phyloP scores from a whole-genome alignment of 2,329 filamentous ascomycete species.

The Fusarium abutilonis region DNA sequence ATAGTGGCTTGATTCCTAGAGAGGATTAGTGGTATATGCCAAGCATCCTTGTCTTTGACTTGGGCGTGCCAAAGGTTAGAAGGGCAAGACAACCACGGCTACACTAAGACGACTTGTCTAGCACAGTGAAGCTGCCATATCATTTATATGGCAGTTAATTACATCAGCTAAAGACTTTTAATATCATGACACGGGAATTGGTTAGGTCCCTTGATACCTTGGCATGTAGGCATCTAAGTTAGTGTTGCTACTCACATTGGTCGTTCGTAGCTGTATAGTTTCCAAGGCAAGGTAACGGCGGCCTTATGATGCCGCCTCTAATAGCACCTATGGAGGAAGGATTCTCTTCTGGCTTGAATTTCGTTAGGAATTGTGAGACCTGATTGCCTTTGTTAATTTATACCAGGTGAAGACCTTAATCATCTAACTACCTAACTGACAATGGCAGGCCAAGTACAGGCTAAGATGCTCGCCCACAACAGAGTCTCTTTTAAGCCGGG shows the following conservation, averaged over 20 bases:
- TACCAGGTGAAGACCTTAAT: neutral
- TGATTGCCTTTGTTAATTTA: neutral
- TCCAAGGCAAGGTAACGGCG: too few relatives aligned
- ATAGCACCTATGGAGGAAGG: neutral
- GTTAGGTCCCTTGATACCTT: too few relatives aligned
- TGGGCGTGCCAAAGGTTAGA: neutral
- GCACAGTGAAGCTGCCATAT: neutral
- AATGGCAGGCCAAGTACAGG: constrained; percentile 5
- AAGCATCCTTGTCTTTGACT: constrained; percentile 29
- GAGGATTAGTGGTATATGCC: constrained; percentile 30
- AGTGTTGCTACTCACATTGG: too few relatives aligned
- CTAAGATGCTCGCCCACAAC: constrained; percentile 13
- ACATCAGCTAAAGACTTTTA: too few relatives aligned
- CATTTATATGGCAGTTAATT: too few relatives aligned
- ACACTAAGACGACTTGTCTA: constrained; percentile 4
- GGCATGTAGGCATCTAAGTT: too few relatives aligned
- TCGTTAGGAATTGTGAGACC: too few relatives aligned
- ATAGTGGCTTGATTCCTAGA: constrained; percentile 25
- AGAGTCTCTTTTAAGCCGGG: constrained; percentile 19
- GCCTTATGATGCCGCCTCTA: too few relatives aligned
- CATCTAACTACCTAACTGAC: neutral
- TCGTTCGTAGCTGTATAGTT: too few relatives aligned
- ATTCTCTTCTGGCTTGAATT: neutral
- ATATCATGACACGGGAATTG: too few relatives aligned
- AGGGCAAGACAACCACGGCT: constrained; percentile 11